Base-by-base conservation (phyloP, 1,284 basidiomycete species). In the Ustilago loliicola region DNA sequence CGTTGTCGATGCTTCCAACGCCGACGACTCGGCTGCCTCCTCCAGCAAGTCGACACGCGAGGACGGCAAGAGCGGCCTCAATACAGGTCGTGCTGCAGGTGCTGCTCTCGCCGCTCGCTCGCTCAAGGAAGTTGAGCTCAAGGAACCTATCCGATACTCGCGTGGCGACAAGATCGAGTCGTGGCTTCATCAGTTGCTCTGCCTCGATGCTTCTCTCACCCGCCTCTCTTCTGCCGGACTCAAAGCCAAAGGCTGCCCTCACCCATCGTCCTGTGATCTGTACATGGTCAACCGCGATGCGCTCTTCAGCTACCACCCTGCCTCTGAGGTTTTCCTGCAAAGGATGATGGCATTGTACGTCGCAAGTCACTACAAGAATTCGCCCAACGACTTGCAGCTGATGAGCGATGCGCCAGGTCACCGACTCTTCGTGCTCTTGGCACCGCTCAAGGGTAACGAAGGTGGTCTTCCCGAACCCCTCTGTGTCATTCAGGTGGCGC, bases 331-430 rank as follows among this genome's bases (percentile, higher is more conserved):
- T 23, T 99, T 99, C 89, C 89, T 99, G 50, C 97, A 99, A 87
- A 91, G 96, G 52, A 95, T 99, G 93, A 98, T 98, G 95, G 93
- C 94, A 6, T 89, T 99, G 1, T 99, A 98, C 87, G 96, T 99
- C 60, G 94, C 96, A 1, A 93, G 92, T 57, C 97, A 99, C 87
- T 99, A 99, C 89, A 99, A 99, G 88, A 99, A 99, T 87, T 94
- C 96, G 85, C 97, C 97, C 23, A 99, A 99, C 86, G 97, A 99
- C 86, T 89, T 99, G 50, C 96, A 99, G 86, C 91, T 99, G 62
- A 91, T 99, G 87, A 94, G 93, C 9, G 97, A 99, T 84, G 97
- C 97, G 0, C 97, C 97, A 0, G 95, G 95, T 0, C 96, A 99
- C 84, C 94, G 96, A 81, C 90, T 99, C 13, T 99, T 98, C 80